These are phyloP conservation scores for Plasmodium vivax DNA, from an alignment of 169 alveolate genomes.

Conservation along the genomic window DNA sequence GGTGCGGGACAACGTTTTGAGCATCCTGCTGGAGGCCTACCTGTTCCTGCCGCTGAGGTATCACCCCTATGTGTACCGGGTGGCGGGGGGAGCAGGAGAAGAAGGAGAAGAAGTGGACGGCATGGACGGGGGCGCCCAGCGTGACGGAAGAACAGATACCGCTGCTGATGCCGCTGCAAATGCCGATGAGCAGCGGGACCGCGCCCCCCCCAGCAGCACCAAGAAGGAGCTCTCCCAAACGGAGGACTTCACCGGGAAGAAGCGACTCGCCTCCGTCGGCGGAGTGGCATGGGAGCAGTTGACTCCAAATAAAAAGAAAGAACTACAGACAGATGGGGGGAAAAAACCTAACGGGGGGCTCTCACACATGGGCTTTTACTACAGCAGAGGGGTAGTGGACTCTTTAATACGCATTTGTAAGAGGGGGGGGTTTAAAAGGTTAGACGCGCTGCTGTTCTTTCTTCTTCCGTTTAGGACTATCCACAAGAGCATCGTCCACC, in stretches of 20 bases:
- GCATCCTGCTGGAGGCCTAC: slow-evolving; percentile 10
- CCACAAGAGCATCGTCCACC: not conserved
- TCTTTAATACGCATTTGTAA: slow-evolving; percentile 37
- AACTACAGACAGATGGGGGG: not conserved
- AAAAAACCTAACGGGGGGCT: too few relatives aligned
- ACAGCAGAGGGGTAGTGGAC: slow-evolving; percentile 29
- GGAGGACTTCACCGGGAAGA: not conserved
- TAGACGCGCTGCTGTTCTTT: slow-evolving; percentile 38
- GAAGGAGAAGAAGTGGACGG: not conserved
- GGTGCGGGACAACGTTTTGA: slow-evolving; percentile 23
- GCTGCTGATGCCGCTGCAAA: not conserved
- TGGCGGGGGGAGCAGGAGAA: not conserved
- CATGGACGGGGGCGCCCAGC: not conserved
- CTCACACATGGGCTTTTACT: slow-evolving; percentile 45
- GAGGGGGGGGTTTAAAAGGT: not conserved
- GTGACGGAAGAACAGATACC: not conserved
- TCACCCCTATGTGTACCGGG: slow-evolving; percentile 62
- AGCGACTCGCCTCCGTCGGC: not conserved
- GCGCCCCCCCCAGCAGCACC: not conserved
- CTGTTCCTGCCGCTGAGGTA: slow-evolving; percentile 17
- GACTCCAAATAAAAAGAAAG: not conserved
- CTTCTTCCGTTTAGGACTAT: slow-evolving; percentile 56
- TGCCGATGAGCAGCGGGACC: not conserved
- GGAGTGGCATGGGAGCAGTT: not conserved
- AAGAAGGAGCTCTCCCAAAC: not conserved